Evolutionary conservation across 176 grass and related monocot species (phyloP), one percentile per base, ranked within the genome.

Genomic region (Raddia guianensis): DNA sequence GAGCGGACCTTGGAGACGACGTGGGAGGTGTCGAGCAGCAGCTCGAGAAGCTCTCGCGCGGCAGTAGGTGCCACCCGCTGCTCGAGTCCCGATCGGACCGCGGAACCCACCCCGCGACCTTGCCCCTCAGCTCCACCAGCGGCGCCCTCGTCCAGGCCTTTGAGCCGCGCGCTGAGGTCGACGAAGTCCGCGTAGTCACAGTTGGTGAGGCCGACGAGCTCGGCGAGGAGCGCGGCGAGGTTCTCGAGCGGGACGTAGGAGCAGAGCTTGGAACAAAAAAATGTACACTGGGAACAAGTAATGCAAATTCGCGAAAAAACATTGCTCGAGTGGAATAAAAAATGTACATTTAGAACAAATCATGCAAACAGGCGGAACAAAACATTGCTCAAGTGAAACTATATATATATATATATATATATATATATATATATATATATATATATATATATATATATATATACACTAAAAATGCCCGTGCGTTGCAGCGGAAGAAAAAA

Each of bases 141-240:
- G 93, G 96, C 4, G 78, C 88, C 3, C 91, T 86, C 90, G 93
- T 99, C 21, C 90, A 54, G 0, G 90, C 56, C 93, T 72, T 89
- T 88, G 49, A 99, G 92, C 15, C 93, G 86, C 12, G 90, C 90
- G 76, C 90, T 91, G 82, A 99, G 84, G 7, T 93, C 90, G 20
- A 99, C 90, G 75, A 99, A 99, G 86, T 99, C 93, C 0, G 93
- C 96, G 48, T 99, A 99, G 88, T 99, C 90, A 50, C 89, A 88
- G 80, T 99, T 99, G 76, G 95, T 93, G 79, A 99, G 96, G 20
- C 94, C 92, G 71, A 99, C 87, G 68, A 99, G 90, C 85, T 99
- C 92, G 67, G 92, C 85, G 44, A 90, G 87, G 71, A 99, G 97
- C 15, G 73, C 80, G 42, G 88, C 89, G 35, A 95, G 89, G 67